These are phyloP conservation scores for Lentinula raphanica DNA, from an alignment of 768 basidiomycete genomes.

Conservation along the genomic window DNA sequence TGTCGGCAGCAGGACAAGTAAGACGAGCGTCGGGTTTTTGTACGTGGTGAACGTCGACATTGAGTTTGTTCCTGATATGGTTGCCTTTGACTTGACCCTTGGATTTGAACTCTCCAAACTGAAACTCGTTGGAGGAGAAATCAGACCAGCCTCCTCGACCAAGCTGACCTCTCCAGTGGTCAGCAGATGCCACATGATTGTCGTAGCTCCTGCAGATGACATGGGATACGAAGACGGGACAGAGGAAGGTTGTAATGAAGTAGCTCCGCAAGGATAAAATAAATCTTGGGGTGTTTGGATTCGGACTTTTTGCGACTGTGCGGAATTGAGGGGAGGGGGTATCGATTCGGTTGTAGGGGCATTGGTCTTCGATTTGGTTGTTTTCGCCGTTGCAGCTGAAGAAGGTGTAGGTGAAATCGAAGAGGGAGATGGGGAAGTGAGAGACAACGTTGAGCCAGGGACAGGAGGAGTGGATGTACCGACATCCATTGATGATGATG, in stretches of 20 bases:
- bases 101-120: too few species aligned
- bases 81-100: too few species aligned
- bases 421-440: not conserved
- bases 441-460: not conserved
- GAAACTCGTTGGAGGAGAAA: not conserved
- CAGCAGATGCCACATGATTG: constrained; percentile 4
- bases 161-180: not conserved
- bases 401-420: not conserved
- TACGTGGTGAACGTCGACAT: not conserved
- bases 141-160: not conserved
- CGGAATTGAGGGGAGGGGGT: too few species aligned
- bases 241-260: constrained; percentile 37
- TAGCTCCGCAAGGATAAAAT: constrained; percentile 41
- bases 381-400: not conserved
- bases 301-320: not conserved
- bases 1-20: not conserved
- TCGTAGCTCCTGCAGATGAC: constrained; percentile 7
- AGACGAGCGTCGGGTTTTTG: not conserved
- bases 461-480: not conserved
- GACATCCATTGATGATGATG: not conserved
- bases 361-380: not conserved
- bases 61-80: too few species aligned
- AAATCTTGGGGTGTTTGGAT: constrained; percentile 17
- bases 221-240: not conserved
- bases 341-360: not conserved